A percentile compares a stretch with the other conserved stretches of the same genome.
Conservation (phyloP, 129 eudicot species). For the Cynara cardunculus region DNA sequence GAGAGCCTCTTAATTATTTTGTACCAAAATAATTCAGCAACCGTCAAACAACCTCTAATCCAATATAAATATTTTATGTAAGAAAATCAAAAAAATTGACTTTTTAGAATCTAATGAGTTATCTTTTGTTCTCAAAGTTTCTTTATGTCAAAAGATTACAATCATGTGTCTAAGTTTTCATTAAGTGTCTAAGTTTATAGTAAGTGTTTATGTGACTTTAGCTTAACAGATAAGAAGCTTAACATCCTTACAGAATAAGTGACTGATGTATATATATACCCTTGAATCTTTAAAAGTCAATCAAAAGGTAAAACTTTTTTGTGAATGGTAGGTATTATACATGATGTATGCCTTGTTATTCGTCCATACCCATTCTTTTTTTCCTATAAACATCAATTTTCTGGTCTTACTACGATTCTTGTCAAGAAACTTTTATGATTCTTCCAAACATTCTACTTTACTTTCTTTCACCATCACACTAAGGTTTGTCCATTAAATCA, state of each 20-base stretch:
- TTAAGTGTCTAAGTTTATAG: background rate
- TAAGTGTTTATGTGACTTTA: background rate
- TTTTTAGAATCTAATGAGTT: background rate
- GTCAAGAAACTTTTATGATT: constrained; percentile 26
- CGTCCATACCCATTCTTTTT: constrained; percentile 15
- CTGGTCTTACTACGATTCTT: constrained; percentile 20
- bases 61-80: background rate
- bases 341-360: constrained; percentile 26
- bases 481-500: constrained; percentile 12
- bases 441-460: constrained; percentile 19
- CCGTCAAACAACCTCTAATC: too few species aligned
- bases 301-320: constrained; percentile 4
- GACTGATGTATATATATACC: background rate
- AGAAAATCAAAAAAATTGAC: background rate
- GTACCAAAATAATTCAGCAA: too few species aligned
- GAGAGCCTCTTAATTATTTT: too few species aligned
- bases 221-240: background rate
- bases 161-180: too few species aligned
- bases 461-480: constrained; percentile 23
- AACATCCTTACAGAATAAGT: background rate
- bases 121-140: background rate
- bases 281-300: constrained; percentile 16
- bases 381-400: constrained; percentile 5
- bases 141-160: background rate
- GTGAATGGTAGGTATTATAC: background rate